Base-by-base conservation (phyloP, 2,329 filamentous ascomycete genomes). In the Stagonosporopsis vannaccii region DNA sequence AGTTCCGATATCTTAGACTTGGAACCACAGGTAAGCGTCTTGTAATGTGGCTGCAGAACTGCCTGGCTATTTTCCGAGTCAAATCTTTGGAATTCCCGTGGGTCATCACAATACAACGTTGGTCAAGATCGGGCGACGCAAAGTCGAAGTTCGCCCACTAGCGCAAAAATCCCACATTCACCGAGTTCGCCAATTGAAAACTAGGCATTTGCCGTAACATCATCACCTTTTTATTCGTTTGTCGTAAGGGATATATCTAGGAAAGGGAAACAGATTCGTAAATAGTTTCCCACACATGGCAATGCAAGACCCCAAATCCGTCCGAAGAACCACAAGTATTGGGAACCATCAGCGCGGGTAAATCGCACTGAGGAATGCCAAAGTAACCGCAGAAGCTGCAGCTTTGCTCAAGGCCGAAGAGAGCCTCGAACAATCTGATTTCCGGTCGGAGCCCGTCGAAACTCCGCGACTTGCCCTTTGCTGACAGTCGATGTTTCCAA, bases 301-400 rank as follows among this genome's bases (percentile, higher is more conserved):
- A 74, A 73, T 74, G 72, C 72, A 73, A 76, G 65, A 71, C 69
- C 62, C 62, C 69, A 72, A 70, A 71, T 65, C 68, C 61, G 52
- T 72, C 70, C 70, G 72, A 71, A 74, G 68, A 74, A 70, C 63
- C 63, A 66, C 68, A 66, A 70, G 70, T 63, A 67, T 66, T 65
- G 58, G 71, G 67, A 63, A 66, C 68, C 66, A 64, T 65, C 62
- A 67, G 66, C 56, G 68, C 67, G 62, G 67, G 65, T 65, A 48
- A 58, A 64, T 61, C 50, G 67, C 70, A 68, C 66, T 66, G 64
- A 62, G 65, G 60, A 67, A 68, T 65, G 66, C 67, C 63, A 65
- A 63, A 68, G 58, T 66, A 66, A 65, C 62, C 65, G 59, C 58
- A 67, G 58, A 66, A 61, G 65, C 51, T 61, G 61, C 59, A 60